These are phyloP conservation scores for Exophiala sideris DNA, from an alignment of 2,329 filamentous ascomycete species.

Conservation along the genomic window DNA sequence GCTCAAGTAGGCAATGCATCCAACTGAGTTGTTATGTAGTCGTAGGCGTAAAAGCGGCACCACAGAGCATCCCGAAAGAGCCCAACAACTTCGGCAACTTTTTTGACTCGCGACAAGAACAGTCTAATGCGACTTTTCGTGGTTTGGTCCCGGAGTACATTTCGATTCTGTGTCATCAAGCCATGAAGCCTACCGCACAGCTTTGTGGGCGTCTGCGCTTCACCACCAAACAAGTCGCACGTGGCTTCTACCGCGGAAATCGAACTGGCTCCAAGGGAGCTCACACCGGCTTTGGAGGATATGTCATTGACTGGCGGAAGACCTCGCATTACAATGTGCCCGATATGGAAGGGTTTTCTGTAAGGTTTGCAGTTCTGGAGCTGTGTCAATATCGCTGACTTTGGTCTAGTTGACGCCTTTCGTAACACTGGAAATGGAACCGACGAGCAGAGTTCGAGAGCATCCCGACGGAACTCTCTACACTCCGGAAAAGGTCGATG, in stretches of 20 bases:
- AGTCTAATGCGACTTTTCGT: no score
- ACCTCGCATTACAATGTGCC: slow-evolving; percentile 89
- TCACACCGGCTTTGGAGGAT: slow-evolving; percentile 80
- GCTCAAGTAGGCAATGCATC: no score
- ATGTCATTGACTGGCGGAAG: slow-evolving; percentile 78
- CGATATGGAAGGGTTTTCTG: slow-evolving; percentile 67
- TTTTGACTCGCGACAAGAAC: no score
- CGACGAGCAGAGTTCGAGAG: slow-evolving; percentile 26
- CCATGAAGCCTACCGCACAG: slow-evolving; percentile 14
- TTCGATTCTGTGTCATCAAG: no score
- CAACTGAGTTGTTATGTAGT: no score
- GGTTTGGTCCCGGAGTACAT: no score
- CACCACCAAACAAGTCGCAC: slow-evolving; percentile 88
- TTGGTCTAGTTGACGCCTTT: slow-evolving; percentile 43
- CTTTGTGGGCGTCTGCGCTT: slow-evolving; percentile 43
- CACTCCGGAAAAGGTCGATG: slow-evolving; percentile 12
- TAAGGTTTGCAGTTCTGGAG: slow-evolving; percentile 37
- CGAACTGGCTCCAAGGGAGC: slow-evolving; percentile 81
- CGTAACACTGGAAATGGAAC: slow-evolving; percentile 41
- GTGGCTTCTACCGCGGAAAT: slow-evolving; percentile 97
- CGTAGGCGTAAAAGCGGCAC: no score
- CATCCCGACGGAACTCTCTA: slow-evolving; percentile 8
- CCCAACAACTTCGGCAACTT: no score
- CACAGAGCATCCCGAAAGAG: no score
- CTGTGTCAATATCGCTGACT: slow-evolving; percentile 15